phyloP scores from a whole-genome alignment of 208 protist species.

The Leishmania braziliensis region DNA sequence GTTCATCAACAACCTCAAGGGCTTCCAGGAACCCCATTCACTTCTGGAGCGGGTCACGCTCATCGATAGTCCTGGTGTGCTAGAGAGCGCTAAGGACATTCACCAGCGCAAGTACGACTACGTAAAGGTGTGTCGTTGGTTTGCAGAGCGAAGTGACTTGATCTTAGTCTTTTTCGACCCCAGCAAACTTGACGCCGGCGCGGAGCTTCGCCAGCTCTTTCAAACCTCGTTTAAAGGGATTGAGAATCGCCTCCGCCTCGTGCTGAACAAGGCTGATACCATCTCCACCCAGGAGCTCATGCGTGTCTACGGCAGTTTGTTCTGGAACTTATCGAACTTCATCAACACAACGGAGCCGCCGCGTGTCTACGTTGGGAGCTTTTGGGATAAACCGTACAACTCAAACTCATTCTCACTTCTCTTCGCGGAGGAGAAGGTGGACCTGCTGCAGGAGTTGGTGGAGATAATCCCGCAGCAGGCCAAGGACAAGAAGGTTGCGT shows the following conservation, averaged over 20 bases:
- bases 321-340: slow-evolving; percentile 96
- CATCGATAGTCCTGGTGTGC: slow-evolving; percentile 78
- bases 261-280: slow-evolving; percentile 97
- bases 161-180: slow-evolving; percentile 87
- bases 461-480: slow-evolving; percentile 79
- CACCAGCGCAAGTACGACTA: slow-evolving; percentile 76
- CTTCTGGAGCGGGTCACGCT: slow-evolving; percentile 84
- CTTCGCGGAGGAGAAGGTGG: slow-evolving; percentile 81
- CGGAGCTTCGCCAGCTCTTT: slow-evolving; percentile 70
- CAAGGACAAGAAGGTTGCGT: slow-evolving; percentile 90
- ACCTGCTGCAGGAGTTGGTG: slow-evolving; percentile 85
- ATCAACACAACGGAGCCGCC: slow-evolving; percentile 94
- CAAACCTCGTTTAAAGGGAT: slow-evolving; percentile 69
- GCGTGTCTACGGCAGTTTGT: slow-evolving; percentile 95
- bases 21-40: slow-evolving; percentile 72
- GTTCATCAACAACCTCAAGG: slow-evolving; percentile 89
- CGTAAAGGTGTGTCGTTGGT: slow-evolving; percentile 70
- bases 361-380: slow-evolving; percentile 96
- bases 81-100: slow-evolving; percentile 65
- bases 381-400: slow-evolving; percentile 93
- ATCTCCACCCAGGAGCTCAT: slow-evolving; percentile 94
- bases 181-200: slow-evolving; percentile 69
- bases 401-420: slow-evolving; percentile 64
- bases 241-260: slow-evolving; percentile 93
- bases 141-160: slow-evolving; percentile 77